These are phyloP conservation scores for Flueggea neowawraea DNA, from an alignment of 441 rosid genomes.

Conservation along the genomic window DNA sequence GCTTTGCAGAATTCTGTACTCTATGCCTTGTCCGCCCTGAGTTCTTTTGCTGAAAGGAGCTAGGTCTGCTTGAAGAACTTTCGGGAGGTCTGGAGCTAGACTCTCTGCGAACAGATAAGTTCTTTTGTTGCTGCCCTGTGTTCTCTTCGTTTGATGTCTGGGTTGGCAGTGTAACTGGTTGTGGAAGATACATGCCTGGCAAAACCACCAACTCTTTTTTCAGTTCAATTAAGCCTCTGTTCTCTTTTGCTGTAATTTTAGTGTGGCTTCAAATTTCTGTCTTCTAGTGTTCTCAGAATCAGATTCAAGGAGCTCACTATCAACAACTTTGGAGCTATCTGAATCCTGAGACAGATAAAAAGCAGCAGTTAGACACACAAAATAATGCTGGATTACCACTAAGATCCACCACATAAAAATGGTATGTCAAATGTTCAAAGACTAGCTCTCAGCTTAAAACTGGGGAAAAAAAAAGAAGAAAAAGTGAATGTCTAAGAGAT, in stretches of 20 bases:
- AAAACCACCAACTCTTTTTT: conserved; percentile 41
- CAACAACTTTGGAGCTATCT: conserved; percentile 19
- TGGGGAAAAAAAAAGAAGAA: too few species aligned
- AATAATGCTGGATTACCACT: too few species aligned
- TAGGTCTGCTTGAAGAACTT: conserved; percentile 32
- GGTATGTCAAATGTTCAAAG: too few species aligned
- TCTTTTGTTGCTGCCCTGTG: conserved; percentile 24
- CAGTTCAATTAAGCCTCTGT: conserved; percentile 62
- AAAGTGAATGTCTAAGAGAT: too few species aligned
- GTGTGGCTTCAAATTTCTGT: conserved; percentile 54
- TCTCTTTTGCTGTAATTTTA: conserved; percentile 63
- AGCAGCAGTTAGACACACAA: too few species aligned
- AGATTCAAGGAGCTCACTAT: conserved; percentile 35
- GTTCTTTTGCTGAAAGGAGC: conserved; percentile 27
- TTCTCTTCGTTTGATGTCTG: conserved; percentile 26
- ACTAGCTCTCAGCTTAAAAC: too few species aligned
- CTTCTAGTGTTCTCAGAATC: conserved; percentile 57
- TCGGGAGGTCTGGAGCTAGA: conserved; percentile 16
- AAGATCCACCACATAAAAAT: too few species aligned
- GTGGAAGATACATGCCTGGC: conserved; percentile 75
- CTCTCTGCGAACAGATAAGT: conserved; percentile 18
- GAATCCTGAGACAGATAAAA: conserved; percentile 23
- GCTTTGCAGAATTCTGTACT: conserved; percentile 28
- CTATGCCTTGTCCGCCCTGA: conserved; percentile 21
- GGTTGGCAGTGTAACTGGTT: conserved; percentile 21